Evolutionary conservation across 306 rosid species (phyloP), one percentile per base, ranked within the genome.

Genomic region (Rosa multiflora): DNA sequence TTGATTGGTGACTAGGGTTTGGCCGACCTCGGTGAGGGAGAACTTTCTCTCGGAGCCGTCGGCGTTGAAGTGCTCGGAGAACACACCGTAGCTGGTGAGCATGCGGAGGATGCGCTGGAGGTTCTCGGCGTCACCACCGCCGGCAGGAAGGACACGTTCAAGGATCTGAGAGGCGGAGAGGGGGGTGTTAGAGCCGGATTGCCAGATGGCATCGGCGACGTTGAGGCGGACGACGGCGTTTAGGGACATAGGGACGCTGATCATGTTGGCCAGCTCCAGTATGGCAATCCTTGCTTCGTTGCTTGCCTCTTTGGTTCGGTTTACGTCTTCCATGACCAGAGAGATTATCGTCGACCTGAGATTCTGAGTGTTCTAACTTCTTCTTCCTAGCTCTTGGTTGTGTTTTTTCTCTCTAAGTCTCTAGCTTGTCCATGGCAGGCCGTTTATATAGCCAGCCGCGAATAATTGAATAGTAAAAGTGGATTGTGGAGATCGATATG

Each of bases 201-300:
- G 85, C 98, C 99, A 94, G 76, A 94, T 85, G 49, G 99, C 97
- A 8, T 92, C 97, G 35, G 98, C 73, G 29, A 94, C 91, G 72
- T 89, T 91, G 87, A 94, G 99, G 23, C 92, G 97, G 5, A 88
- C 97, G 85, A 91, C 83, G 79, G 98, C 99, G 82, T 92, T 91
- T 23, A 94, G 86, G 4, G 97, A 90, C 97, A 94, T 92, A 3
- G 99, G 99, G 2, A 94, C 97, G 53, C 99, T 92, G 76, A 92
- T 94, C 99, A 94, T 92, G 91, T 94, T 92, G 17, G 97, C 97
- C 0, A 92, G 90, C 53, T 92, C 99, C 4, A 91, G 44, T 20
- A 94, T 92, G 13, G 78, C 83, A 0, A 92, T 68, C 66, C 94
- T 85, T 0, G 97, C 94, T 82, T 76, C 80, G 68, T 88, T 94